Percentiles rank a stretch among this genome's conserved stretches.
These are phyloP conservation scores for Serendipita sp. DNA, from an alignment of 1,284 basidiomycete genomes.

Conservation along the genomic window DNA sequence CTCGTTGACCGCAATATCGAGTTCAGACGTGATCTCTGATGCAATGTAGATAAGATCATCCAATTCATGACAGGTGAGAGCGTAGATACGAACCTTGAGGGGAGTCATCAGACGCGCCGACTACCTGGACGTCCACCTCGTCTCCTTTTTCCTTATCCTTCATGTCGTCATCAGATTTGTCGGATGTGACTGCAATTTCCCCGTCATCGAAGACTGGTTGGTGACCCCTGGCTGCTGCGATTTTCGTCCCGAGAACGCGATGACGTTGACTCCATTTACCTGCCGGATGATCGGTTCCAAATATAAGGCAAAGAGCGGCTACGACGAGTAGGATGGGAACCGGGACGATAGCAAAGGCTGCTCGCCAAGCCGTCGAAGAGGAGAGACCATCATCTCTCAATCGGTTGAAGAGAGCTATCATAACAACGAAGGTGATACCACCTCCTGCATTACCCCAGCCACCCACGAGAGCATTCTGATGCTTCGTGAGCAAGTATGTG, in stretches of 20 bases:
- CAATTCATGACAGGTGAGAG: neutral
- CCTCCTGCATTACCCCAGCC: constrained; percentile 40
- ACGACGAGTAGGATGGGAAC: constrained; percentile 38
- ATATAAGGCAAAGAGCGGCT: constrained; percentile 31
- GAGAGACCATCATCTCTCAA: constrained; percentile 29
- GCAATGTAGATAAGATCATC: constrained; percentile 3
- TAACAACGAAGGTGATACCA: constrained; percentile 44
- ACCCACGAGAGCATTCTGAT: constrained; percentile 35
- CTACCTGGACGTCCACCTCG: constrained; percentile 11
- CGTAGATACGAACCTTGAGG: neutral
- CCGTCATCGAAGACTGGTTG: constrained; percentile 21
- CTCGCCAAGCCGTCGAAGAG: constrained; percentile 39
- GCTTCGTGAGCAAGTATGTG: neutral
- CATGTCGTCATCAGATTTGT: constrained; percentile 19
- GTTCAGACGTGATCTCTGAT: constrained; percentile 17
- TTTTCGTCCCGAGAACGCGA: constrained; percentile 27
- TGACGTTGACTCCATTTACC: constrained; percentile 44
- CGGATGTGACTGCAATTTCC: constrained; percentile 18
- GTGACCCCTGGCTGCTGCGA: constrained; percentile 18
- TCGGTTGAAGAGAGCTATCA: constrained; percentile 41
- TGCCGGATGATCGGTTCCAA: constrained; percentile 46
- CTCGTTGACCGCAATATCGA: constrained; percentile 39
- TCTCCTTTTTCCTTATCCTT: constrained; percentile 19
- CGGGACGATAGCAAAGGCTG: constrained; percentile 42
- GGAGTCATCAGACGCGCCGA: constrained; percentile 18